Evolutionary conservation across 169 alveolate genomes (phyloP), one percentile per base, ranked within the genome.

Genomic region (Eimeria tenella): DNA sequence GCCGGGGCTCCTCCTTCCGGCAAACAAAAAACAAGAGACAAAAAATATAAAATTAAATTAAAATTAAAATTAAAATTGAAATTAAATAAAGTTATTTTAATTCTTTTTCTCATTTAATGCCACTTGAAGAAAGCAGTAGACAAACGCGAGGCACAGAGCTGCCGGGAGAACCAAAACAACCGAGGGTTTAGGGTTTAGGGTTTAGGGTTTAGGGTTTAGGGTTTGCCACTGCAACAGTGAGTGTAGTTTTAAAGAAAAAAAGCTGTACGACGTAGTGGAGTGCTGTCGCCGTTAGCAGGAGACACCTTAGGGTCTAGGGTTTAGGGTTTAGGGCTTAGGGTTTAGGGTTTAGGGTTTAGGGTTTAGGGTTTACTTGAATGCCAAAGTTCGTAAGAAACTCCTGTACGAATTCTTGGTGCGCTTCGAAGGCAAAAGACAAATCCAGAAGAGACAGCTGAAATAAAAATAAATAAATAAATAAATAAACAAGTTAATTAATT

Each of bases 311-410:
- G 10, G 21, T 4, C 62, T 49, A 62, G 6, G 11, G 9, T 50
- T 68, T 68, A 68, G 77, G 77, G 77, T 68, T 68, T 68, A 68
- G 77, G 77, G 5, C 9, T 71, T 71, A 71, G 82, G 82, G 82
- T 73, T 68, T 68, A n/a, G 49, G 77, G 77, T 7, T 73, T 73
- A 31, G 60, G 83, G 83, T 23, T 73, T 73, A 31, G 60, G 83
- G 83, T 23, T 75, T 75, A 3, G 25, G 62, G 86, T 42, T 42
- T 75, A 49, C 5, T 25, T 31, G 19, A 11, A 65, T 8, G 21
- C 17, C 19, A 23, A 6, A 71, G 21, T n/a, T 4, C 13, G 10
- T 9, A 9, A 71, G 21, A n/a, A 10, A 5, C 75, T 77, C 50
- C 19, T 23, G 70, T 50, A 23, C 55, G 15, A 77, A 52, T 49